Evolutionary conservation across 495 filamentous ascomycete species (phyloP).

Genomic region (Penicillium verhagenii): DNA sequence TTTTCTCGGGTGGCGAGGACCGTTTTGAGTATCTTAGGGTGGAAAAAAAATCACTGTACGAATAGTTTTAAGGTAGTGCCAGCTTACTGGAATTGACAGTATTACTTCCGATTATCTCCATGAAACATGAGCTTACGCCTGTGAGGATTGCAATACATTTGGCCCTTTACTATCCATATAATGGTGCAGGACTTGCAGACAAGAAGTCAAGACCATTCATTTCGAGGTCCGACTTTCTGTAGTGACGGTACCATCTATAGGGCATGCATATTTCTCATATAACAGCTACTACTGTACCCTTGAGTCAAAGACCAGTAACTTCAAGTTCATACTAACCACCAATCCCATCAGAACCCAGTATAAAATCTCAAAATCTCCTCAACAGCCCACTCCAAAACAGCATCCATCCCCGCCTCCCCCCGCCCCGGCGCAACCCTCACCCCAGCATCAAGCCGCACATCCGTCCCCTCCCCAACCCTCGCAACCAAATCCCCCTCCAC

Average conservation of each 20-base stretch:
- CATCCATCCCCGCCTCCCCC: constrained; percentile 32
- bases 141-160: too few relatives aligned
- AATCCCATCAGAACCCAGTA: neutral
- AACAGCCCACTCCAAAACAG: constrained; percentile 45
- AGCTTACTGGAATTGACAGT: neutral
- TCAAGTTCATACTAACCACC: neutral
- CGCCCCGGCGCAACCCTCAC: constrained; percentile 39
- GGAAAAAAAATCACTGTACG: neutral
- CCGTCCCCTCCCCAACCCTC: constrained; percentile 33
- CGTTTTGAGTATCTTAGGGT: neutral
- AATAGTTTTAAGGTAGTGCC: neutral
- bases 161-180: too few relatives aligned
- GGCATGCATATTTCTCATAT: too few relatives aligned
- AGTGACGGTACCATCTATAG: too few relatives aligned
- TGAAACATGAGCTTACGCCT: too few relatives aligned
- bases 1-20: constrained; percentile 39
- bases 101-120: neutral
- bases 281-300: too few relatives aligned
- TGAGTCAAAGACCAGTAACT: too few relatives aligned
- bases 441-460: constrained; percentile 37
- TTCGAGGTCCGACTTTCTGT: too few relatives aligned
- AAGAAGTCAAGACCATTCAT: too few relatives aligned
- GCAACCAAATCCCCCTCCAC: constrained; percentile 28
- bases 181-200: too few relatives aligned
- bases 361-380: constrained; percentile 36